phyloP scores from a whole-genome alignment of 2,329 filamentous ascomycete species.

The Penicillium sp. region DNA sequence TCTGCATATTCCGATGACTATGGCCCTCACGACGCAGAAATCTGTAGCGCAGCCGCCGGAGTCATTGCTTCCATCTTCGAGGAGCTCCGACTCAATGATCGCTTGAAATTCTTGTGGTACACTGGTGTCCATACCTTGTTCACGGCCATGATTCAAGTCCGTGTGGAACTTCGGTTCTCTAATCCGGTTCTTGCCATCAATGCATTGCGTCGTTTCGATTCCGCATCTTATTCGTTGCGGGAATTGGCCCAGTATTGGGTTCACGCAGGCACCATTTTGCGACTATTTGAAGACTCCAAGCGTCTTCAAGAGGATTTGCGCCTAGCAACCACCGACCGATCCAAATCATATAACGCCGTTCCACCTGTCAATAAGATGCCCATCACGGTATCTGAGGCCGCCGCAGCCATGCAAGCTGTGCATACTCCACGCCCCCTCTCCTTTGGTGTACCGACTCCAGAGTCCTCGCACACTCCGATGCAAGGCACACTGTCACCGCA shows the following conservation, averaged over 20 bases:
- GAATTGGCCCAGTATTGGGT: slow-evolving; percentile 45
- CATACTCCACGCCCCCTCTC: slow-evolving; percentile 23
- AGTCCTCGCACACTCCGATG: slow-evolving; percentile 23
- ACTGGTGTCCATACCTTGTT: slow-evolving; percentile 47
- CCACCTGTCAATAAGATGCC: slow-evolving; percentile 20
- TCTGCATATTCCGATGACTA: slow-evolving; percentile 47
- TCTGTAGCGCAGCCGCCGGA: slow-evolving; percentile 46
- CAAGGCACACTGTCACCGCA: slow-evolving; percentile 27
- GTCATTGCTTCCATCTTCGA: slow-evolving; percentile 49
- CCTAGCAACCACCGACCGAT: slow-evolving; percentile 36
- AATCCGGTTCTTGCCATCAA: slow-evolving; percentile 49
- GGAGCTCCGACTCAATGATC: slow-evolving; percentile 43
- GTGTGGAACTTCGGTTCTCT: slow-evolving; percentile 47
- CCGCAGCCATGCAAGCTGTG: slow-evolving; percentile 17
- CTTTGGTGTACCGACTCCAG: slow-evolving; percentile 33
- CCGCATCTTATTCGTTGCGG: slow-evolving; percentile 42
- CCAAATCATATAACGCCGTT: slow-evolving; percentile 25
- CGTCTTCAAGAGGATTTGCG: slow-evolving; percentile 44
- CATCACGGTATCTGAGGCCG: slow-evolving; percentile 17
- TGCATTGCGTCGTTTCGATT: slow-evolving; percentile 46
- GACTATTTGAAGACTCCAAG: slow-evolving; percentile 46
- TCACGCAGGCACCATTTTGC: slow-evolving; percentile 44
- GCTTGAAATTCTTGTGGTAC: slow-evolving; percentile 46
- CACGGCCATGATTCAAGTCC: slow-evolving; percentile 50
- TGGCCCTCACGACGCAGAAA: slow-evolving; percentile 47